Percentiles rank a stretch among this genome's conserved stretches.
Conservation (phyloP, 148 eudicot genomes). For the Salicornia ramosissima region DNA sequence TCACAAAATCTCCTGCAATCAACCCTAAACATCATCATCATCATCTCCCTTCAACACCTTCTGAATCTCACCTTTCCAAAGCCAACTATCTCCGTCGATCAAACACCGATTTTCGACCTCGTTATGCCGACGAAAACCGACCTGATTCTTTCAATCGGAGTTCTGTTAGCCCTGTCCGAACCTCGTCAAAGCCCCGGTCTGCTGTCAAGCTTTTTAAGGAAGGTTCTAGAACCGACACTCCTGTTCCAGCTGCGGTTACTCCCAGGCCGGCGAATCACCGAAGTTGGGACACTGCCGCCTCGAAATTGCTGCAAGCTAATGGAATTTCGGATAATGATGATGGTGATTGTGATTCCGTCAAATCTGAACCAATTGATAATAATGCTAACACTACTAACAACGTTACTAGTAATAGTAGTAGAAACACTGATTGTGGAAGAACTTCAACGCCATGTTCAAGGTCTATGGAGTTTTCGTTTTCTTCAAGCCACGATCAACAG, state of each 20-base stretch:
- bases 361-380: conserved; percentile 21
- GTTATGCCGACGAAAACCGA: conserved; percentile 37
- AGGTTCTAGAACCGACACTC: conserved; percentile 23
- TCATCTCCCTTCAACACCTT: conserved; percentile 29
- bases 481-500: conserved; percentile 26
- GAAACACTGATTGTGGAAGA: conserved; percentile 21
- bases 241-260: conserved; percentile 31
- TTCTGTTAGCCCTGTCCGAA: conserved; percentile 34
- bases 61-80: conserved; percentile 22
- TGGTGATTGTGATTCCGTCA: conserved; percentile 30
- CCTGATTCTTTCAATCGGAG: conserved; percentile 33
- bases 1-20: conserved; percentile 16
- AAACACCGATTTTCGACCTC: conserved; percentile 39
- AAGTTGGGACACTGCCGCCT: conserved; percentile 45
- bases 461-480: conserved; percentile 45
- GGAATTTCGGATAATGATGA: conserved; percentile 24
- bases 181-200: conserved; percentile 26
- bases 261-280: conserved; percentile 15
- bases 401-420: background rate
- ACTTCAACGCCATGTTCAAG: conserved; percentile 45
- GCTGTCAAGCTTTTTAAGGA: conserved; percentile 43
- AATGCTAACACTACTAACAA: background rate
- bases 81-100: conserved; percentile 31
- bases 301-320: conserved; percentile 45
- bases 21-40: conserved; percentile 13